These are phyloP conservation scores for Pseudogymnoascus sp. DNA, from an alignment of 2,329 filamentous ascomycete genomes.

Conservation along the genomic window DNA sequence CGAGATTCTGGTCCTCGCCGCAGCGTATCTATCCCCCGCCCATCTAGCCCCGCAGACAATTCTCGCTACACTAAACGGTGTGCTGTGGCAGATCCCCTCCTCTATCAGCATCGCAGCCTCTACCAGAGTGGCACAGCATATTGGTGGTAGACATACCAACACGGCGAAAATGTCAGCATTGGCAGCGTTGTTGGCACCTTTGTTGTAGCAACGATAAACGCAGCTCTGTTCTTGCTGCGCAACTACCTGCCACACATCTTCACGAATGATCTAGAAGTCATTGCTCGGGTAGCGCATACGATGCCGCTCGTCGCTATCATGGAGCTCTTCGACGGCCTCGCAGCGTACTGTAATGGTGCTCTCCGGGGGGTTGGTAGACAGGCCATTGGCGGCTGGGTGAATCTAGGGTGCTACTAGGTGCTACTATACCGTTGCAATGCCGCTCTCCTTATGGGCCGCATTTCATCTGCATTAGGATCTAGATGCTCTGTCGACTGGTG, in stretches of 20 bases:
- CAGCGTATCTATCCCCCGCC: constrained; percentile 65
- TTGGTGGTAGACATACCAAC: constrained; percentile 69
- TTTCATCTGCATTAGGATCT: constrained; percentile 69
- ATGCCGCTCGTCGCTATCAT: constrained; percentile 74
- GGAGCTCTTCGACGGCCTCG: constrained; percentile 74
- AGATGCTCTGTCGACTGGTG: constrained; percentile 67
- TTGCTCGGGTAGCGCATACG: constrained; percentile 53
- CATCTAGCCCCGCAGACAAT: constrained; percentile 78
- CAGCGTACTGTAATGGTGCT: constrained; percentile 69
- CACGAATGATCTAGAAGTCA: constrained; percentile 58
- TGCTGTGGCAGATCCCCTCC: constrained; percentile 83
- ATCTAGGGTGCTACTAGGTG: constrained; percentile 84
- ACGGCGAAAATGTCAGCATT: constrained; percentile 69
- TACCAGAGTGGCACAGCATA: constrained; percentile 79
- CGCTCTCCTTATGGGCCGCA: constrained; percentile 64
- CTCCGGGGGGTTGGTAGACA: constrained; percentile 77
- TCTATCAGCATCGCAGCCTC: constrained; percentile 76
- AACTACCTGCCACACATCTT: constrained; percentile 65
- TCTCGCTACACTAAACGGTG: constrained; percentile 64
- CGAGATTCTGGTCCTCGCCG: constrained; percentile 70
- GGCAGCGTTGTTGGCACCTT: constrained; percentile 41
- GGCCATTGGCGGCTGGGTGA: constrained; percentile 79
- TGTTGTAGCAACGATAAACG: not conserved
- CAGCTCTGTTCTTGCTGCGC: constrained; percentile 40
- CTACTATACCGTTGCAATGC: constrained; percentile 66